Percentiles rank a stretch among this genome's conserved stretches.
Conservation (phyloP, 2,329 filamentous ascomycete genomes). For the Ophiostoma angusticollis region DNA sequence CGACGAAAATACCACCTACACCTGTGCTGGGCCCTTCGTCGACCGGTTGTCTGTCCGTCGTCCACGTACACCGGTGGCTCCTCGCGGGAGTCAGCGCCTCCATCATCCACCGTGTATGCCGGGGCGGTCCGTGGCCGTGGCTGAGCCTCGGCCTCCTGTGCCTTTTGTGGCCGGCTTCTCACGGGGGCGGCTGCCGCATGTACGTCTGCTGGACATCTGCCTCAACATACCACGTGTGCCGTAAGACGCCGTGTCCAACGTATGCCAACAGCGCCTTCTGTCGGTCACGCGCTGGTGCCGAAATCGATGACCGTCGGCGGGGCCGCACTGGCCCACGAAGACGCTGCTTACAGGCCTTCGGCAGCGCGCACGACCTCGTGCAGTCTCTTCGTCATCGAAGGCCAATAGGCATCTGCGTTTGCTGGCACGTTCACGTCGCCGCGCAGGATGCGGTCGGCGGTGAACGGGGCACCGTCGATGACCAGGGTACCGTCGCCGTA, state of each 20-base stretch:
- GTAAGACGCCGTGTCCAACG: not conserved
- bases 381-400: conserved; percentile 20
- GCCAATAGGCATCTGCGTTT: conserved; percentile 23
- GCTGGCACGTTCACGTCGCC: conserved; percentile 31
- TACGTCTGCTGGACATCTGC: conserved; percentile 10
- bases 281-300: not conserved
- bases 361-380: conserved; percentile 25
- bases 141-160: conserved; percentile 11
- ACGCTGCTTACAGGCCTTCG: conserved; percentile 19
- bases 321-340: conserved; percentile 5
- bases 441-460: conserved; percentile 33
- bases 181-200: not conserved
- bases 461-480: conserved; percentile 59
- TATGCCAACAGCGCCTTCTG: not conserved
- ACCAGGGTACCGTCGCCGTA: conserved; percentile 73
- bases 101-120: conserved; percentile 12
- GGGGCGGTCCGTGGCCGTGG: conserved; percentile 9
- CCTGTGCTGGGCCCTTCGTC: too few relatives aligned
- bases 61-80: conserved; percentile 21
- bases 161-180: conserved; percentile 7
- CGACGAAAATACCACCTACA: too few relatives aligned
- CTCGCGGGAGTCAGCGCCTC: not conserved
- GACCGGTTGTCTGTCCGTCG: too few relatives aligned
- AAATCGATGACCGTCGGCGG: conserved; percentile 4
- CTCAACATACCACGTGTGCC: not conserved